Evolutionary conservation across 2,329 filamentous ascomycete species (phyloP).

Genomic region (Alternaria sp.): DNA sequence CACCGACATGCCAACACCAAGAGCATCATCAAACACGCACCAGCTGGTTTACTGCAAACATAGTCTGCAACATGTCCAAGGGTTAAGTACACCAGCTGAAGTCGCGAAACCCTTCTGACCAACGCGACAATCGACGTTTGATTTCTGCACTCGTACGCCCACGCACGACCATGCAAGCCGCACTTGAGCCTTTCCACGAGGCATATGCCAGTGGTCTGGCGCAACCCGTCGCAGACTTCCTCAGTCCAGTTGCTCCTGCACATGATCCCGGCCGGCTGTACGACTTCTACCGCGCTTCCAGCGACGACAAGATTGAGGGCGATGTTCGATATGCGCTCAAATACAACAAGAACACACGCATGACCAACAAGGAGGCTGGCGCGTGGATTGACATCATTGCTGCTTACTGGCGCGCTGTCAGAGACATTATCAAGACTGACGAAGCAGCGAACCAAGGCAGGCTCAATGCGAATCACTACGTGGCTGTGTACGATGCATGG

Average conservation of each 20-base stretch:
- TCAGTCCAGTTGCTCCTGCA: conserved; percentile 74
- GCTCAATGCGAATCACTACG: conserved; percentile 69
- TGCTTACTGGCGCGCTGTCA: conserved; percentile 83
- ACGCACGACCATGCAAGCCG: conserved; percentile 68
- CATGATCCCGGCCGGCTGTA: conserved; percentile 72
- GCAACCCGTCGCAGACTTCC: conserved; percentile 75
- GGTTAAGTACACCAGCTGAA: conserved; percentile 6
- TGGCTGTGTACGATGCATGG: conserved; percentile 87
- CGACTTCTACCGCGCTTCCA: conserved; percentile 76
- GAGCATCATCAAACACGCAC: conserved; percentile 1
- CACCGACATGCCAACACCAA: conserved; percentile 24
- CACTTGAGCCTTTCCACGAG: conserved; percentile 77
- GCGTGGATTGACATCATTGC: conserved; percentile 90
- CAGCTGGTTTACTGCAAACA: neutral
- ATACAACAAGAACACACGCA: conserved; percentile 64
- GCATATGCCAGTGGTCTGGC: conserved; percentile 74
- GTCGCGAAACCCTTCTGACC: conserved; percentile 15
- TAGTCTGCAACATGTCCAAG: conserved; percentile 4
- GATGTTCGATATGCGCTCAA: conserved; percentile 78
- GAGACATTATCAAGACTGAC: conserved; percentile 74
- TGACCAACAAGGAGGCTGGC: conserved; percentile 73
- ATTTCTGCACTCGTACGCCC: conserved; percentile 3
- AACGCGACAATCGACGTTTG: conserved; percentile 8
- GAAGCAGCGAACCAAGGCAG: conserved; percentile 60
- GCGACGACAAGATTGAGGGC: conserved; percentile 69